Base-by-base conservation (phyloP, 2,329 filamentous ascomycete genomes). In the Harringtonia lauricola region DNA sequence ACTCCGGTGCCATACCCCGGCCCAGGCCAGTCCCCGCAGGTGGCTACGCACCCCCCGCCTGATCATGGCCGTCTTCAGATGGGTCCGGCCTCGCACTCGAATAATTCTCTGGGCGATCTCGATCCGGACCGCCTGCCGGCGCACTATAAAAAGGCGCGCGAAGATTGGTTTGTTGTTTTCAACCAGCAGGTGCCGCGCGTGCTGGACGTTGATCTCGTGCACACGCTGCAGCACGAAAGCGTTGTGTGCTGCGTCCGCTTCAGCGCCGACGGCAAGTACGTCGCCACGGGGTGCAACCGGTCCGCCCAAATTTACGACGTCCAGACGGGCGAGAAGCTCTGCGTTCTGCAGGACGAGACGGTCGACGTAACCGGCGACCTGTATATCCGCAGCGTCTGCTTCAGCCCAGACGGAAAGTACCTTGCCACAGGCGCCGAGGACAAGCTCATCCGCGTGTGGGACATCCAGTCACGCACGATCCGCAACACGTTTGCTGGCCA, bases 281-380 rank as follows among this genome's bases (percentile, higher is more conserved):
- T 98, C 44, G 92, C 92, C 8, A 98, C 92, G 6, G 92, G 92
- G 36, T 96, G 92, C 72, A 98, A 98, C 64, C 75, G 89, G 51
- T 95, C 88, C n/a, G 92, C 92, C n/a, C 90, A 96, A 64, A 98
- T 98, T 55, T 98, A 92, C 62, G 92, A 98, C 52, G 90, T 96
- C 35, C 74, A 79, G 55, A 84, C 79, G 15, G 92, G 92, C 44
- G 79, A 86, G 54, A 92, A 90, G 61, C 80, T 96, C 42, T 92
- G 86, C 52, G 83, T 92, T 47, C 71, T 96, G 29, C 87, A 95
- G 62, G 92, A 98, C 55, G 84, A 90, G 54, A 83, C 74, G 37
- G 86, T 88, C 37, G 87, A 94, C 52, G 81, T 89, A 54, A 82
- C 85, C 43, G 89, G 90, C 24, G 92, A 98, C 64, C 71, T 98